Evolutionary conservation across 495 filamentous ascomycete species (phyloP).

Genomic region (Venustampulla echinocandica): DNA sequence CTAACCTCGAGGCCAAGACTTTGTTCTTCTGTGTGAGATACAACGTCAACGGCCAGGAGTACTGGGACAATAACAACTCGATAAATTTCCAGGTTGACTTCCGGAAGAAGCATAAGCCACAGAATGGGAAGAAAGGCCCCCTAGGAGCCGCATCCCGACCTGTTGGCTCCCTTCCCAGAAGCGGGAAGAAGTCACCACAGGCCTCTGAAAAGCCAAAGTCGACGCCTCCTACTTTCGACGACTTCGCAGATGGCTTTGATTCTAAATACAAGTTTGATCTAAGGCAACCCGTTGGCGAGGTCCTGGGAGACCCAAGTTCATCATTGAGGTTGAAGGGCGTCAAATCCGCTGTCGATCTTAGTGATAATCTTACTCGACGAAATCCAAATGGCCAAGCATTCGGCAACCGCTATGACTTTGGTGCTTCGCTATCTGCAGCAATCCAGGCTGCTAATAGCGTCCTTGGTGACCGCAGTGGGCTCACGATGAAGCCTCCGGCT

Average conservation of each 20-base stretch:
- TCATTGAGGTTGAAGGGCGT: conserved; percentile 41
- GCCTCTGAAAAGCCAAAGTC: conserved; percentile 46
- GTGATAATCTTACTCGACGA: conserved; percentile 38
- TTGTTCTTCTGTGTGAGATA: conserved; percentile 90
- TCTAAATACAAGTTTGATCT: conserved; percentile 46
- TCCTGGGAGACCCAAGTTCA: conserved; percentile 40
- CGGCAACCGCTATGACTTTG: conserved; percentile 87
- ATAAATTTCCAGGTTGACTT: conserved; percentile 93
- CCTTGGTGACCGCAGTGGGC: conserved; percentile 38
- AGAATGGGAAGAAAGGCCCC: conserved; percentile 44
- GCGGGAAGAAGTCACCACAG: conserved; percentile 46
- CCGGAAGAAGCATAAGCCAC: conserved; percentile 57
- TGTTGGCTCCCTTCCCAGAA: conserved; percentile 60
- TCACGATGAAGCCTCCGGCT: conserved; percentile 37
- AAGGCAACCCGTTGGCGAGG: conserved; percentile 44
- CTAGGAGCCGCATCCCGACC: conserved; percentile 47
- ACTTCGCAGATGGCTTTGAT: conserved; percentile 54
- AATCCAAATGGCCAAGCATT: conserved; percentile 66
- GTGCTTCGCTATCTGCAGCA: conserved; percentile 77
- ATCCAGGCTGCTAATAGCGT: conserved; percentile 56
- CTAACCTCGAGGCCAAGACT: conserved; percentile 83
- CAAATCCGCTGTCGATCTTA: conserved; percentile 37
- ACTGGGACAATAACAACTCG: conserved; percentile 87
- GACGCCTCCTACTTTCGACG: conserved; percentile 56
- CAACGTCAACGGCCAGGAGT: conserved; percentile 72